phyloP scores from a whole-genome alignment of 2,329 filamentous ascomycete genomes.

The Pyricularia pennisetigena region DNA sequence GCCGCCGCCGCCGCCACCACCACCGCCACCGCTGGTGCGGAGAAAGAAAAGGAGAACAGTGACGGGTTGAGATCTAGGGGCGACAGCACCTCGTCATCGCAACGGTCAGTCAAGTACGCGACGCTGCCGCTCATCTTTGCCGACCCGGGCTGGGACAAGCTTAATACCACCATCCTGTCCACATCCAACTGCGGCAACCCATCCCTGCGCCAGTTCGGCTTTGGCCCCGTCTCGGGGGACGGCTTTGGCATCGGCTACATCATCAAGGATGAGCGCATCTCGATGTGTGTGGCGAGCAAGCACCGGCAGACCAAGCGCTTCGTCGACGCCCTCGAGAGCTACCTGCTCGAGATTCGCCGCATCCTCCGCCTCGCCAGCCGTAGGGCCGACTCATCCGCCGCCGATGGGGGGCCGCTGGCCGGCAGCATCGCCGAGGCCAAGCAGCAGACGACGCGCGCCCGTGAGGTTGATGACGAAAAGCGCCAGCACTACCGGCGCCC shows the following conservation, averaged over 20 bases:
- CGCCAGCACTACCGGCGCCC: not conserved
- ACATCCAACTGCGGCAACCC: slow-evolving; percentile 99
- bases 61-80: slow-evolving; percentile 7
- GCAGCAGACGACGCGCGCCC: slow-evolving; percentile 33
- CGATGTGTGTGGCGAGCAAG: slow-evolving; percentile 86
- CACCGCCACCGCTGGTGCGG: slow-evolving; percentile 19
- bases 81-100: slow-evolving; percentile 29
- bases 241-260: slow-evolving; percentile 98
- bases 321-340: slow-evolving; percentile 80
- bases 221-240: slow-evolving; percentile 86
- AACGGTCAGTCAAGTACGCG: slow-evolving; percentile 21
- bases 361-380: slow-evolving; percentile 61
- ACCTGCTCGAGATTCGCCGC: slow-evolving; percentile 82
- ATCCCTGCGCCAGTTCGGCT: slow-evolving; percentile 87
- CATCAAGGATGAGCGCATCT: slow-evolving; percentile 88
- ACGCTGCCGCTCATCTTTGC: slow-evolving; percentile 70
- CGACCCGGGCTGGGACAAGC: slow-evolving; percentile 84
- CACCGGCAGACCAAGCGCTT: slow-evolving; percentile 89
- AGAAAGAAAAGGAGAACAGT: slow-evolving; percentile 12
- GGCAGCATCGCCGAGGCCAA: slow-evolving; percentile 17
- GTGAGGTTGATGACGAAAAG: slow-evolving; percentile 36
- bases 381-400: slow-evolving; percentile 21
- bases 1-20: slow-evolving; percentile 10
- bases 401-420: slow-evolving; percentile 6
- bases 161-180: slow-evolving; percentile 88